These are phyloP conservation scores for Phytophthora aleatoria DNA, from an alignment of 352 stramenopile genomes.

Conservation along the genomic window DNA sequence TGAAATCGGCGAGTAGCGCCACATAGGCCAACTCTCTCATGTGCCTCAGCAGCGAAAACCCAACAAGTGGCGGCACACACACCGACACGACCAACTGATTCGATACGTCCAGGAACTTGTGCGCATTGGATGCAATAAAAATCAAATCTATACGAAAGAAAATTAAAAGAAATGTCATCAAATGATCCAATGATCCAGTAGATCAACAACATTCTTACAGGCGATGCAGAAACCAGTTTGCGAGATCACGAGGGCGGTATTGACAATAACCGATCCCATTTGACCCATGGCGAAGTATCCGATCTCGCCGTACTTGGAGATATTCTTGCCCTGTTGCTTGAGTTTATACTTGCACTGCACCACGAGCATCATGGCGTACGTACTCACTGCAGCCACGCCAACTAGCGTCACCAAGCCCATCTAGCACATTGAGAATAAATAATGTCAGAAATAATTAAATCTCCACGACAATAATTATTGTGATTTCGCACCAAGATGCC, in stretches of 20 bases:
- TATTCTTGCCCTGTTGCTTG: slow-evolving; percentile 44
- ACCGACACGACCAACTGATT: slow-evolving; percentile 60
- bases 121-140: slow-evolving; percentile 90
- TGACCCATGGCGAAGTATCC: slow-evolving; percentile 77
- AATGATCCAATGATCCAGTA: neutral
- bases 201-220: slow-evolving; percentile 45
- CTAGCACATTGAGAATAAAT: slow-evolving; percentile 26
- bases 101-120: slow-evolving; percentile 69
- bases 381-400: slow-evolving; percentile 56
- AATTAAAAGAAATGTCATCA: slow-evolving; percentile 1
- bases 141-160: slow-evolving; percentile 72
- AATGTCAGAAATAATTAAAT: slow-evolving; percentile 9
- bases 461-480: slow-evolving; percentile 8
- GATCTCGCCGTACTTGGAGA: slow-evolving; percentile 89
- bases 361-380: slow-evolving; percentile 79
- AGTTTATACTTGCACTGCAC: slow-evolving; percentile 84
- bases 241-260: slow-evolving; percentile 84
- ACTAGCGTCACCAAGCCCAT: slow-evolving; percentile 62
- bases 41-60: slow-evolving; percentile 86
- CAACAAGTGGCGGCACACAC: slow-evolving; percentile 67
- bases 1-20: slow-evolving; percentile 87
- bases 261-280: slow-evolving; percentile 73
- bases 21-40: slow-evolving; percentile 90
- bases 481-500: slow-evolving; percentile 67
- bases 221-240: slow-evolving; percentile 91